These are phyloP conservation scores for Aspergillus brasiliensis DNA, from an alignment of 2,329 filamentous ascomycete genomes.

Conservation along the genomic window DNA sequence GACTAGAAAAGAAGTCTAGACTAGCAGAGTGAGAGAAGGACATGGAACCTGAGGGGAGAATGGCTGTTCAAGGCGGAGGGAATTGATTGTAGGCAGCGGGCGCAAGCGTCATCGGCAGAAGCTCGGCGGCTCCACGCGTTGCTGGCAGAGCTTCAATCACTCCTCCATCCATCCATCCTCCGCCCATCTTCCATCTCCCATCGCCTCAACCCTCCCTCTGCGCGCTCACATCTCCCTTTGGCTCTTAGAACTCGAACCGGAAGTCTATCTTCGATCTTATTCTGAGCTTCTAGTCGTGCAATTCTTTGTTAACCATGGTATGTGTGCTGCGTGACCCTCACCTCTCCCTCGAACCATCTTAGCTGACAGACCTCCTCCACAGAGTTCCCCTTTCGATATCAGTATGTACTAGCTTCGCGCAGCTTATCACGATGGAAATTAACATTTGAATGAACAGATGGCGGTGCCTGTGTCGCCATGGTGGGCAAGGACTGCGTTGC, in stretches of 20 bases:
- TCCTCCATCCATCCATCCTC: slow-evolving; percentile 24
- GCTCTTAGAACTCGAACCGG: not conserved
- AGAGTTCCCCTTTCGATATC: slow-evolving; percentile 94
- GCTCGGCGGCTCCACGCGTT: slow-evolving; percentile 27
- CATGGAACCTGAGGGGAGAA: not conserved
- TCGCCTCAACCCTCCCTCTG: slow-evolving; percentile 18
- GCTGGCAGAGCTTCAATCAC: slow-evolving; percentile 31
- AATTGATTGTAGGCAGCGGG: slow-evolving; percentile 26
- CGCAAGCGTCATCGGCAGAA: slow-evolving; percentile 30
- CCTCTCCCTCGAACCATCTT: slow-evolving; percentile 19
- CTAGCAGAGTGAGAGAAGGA: slow-evolving; percentile 9
- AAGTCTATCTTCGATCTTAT: slow-evolving; percentile 4
- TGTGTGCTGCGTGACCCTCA: slow-evolving; percentile 18
- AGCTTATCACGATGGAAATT: slow-evolving; percentile 11
- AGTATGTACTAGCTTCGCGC: slow-evolving; percentile 59
- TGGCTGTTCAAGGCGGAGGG: not conserved
- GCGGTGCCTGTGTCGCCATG: slow-evolving; percentile 97
- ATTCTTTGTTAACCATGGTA: slow-evolving; percentile 33
- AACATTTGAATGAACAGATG: slow-evolving; percentile 53
- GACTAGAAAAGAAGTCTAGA: slow-evolving; percentile 7
- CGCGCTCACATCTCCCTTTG: slow-evolving; percentile 10
- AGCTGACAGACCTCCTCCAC: slow-evolving; percentile 39
- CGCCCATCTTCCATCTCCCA: slow-evolving; percentile 20
- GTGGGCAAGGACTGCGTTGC: slow-evolving; percentile 99
- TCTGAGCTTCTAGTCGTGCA: slow-evolving; percentile 16